Percentiles rank a stretch among this genome's conserved stretches.
Evolutionary conservation across 306 rosid species (phyloP).

Genomic region (Dalbergia cochinchinensis): DNA sequence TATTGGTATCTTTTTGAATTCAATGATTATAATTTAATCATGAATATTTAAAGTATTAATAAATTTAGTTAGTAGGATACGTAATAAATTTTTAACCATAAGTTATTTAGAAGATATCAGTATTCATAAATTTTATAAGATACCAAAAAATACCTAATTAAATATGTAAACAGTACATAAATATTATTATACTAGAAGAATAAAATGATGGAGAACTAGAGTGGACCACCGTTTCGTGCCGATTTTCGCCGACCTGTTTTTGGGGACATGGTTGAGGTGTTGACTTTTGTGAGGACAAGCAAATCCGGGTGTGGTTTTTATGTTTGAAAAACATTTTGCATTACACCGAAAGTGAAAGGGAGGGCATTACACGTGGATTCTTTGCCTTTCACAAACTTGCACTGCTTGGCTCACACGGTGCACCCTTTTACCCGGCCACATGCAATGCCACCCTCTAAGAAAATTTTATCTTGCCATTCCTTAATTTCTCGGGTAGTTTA

Average conservation of each 20-base stretch:
- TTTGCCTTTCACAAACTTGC: slow-evolving; percentile 19
- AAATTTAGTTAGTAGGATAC: too few species aligned
- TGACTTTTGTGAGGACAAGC: slow-evolving; percentile 52
- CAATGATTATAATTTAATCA: too few species aligned
- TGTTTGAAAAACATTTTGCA: slow-evolving; percentile 32
- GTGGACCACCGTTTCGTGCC: slow-evolving; percentile 67
- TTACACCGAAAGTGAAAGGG: slow-evolving; percentile 64
- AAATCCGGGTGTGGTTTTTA: slow-evolving; percentile 3
- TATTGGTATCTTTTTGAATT: too few species aligned
- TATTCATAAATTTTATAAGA: too few species aligned
- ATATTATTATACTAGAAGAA: slow-evolving; percentile 13
- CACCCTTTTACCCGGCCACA: slow-evolving; percentile 3
- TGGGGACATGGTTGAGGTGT: slow-evolving; percentile 44
- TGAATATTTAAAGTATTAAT: too few species aligned
- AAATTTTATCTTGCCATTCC: slow-evolving; percentile 6
- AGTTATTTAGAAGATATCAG: too few species aligned
- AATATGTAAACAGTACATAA: background rate
- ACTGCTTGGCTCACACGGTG: slow-evolving; percentile 17
- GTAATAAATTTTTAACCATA: too few species aligned
- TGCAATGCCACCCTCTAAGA: background rate
- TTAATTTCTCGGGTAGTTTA: background rate
- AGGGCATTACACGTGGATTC: slow-evolving; percentile 47
- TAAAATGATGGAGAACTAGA: slow-evolving; percentile 26
- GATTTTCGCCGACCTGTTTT: slow-evolving; percentile 62
- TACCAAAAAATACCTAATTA: background rate